These are phyloP conservation scores for Penicillium sp. DNA, from an alignment of 2,329 filamentous ascomycete species.

Conservation along the genomic window DNA sequence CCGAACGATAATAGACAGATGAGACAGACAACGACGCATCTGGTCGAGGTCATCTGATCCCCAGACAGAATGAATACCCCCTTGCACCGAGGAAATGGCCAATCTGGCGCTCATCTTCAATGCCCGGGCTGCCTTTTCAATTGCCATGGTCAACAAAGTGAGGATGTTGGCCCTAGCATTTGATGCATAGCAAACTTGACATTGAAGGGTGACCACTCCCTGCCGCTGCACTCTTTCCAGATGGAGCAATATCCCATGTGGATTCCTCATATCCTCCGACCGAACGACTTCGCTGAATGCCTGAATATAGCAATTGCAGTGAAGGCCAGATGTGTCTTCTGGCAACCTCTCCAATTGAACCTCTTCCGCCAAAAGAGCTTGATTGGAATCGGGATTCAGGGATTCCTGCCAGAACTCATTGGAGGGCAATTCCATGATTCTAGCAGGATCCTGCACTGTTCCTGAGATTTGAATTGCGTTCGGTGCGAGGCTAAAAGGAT, in stretches of 20 bases:
- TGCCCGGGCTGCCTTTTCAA: conserved; percentile 30
- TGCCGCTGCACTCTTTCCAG: conserved; percentile 31
- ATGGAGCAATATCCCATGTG: conserved; percentile 18
- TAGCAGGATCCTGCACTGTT: conserved; percentile 3
- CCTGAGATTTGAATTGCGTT: conserved; percentile 2
- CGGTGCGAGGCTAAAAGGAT: background rate
- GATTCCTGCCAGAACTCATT: background rate
- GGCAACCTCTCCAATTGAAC: background rate
- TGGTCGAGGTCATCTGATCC: conserved; percentile 13
- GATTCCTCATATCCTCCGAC: background rate
- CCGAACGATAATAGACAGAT: conserved; percentile 28
- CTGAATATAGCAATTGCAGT: conserved; percentile 1
- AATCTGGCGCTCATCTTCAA: conserved; percentile 25
- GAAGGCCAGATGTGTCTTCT: background rate
- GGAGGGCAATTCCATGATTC: conserved; percentile 11
- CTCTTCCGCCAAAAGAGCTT: background rate
- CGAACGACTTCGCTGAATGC: background rate
- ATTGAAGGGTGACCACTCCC: conserved; percentile 32
- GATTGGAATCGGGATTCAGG: background rate
- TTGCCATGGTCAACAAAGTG: conserved; percentile 32
- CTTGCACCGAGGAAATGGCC: conserved; percentile 13
- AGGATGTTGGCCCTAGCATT: conserved; percentile 27
- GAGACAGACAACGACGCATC: conserved; percentile 29
- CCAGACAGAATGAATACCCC: conserved; percentile 24
- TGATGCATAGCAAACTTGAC: conserved; percentile 26